These are phyloP conservation scores for Phaeoacremonium minimum DNA, from an alignment of 2,329 filamentous ascomycete genomes.

Conservation along the genomic window DNA sequence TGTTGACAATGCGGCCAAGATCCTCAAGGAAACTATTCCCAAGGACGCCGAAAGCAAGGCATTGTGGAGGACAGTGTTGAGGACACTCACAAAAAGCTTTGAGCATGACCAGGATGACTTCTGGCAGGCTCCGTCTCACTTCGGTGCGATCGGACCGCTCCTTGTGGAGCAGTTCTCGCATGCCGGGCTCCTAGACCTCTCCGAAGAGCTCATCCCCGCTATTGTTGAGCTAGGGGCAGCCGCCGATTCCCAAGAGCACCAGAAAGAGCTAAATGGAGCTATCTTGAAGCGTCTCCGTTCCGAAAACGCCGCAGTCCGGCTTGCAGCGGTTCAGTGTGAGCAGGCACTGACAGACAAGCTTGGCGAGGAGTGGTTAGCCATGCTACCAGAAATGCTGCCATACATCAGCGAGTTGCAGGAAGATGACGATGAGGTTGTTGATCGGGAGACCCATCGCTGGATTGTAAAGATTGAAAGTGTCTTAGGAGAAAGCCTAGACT, in stretches of 20 bases:
- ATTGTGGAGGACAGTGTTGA: constrained; percentile 67
- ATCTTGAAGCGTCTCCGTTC: constrained; percentile 77
- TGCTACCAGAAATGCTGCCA: constrained; percentile 93
- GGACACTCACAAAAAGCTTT: constrained; percentile 71
- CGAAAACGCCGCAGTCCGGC: constrained; percentile 64
- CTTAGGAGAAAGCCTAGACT: constrained; percentile 84
- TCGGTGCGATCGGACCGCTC: constrained; percentile 64
- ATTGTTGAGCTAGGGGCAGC: constrained; percentile 77
- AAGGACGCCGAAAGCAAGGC: constrained; percentile 46
- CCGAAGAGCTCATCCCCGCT: constrained; percentile 61
- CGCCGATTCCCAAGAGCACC: constrained; percentile 81
- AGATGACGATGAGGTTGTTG: constrained; percentile 91
- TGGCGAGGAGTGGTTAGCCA: constrained; percentile 88
- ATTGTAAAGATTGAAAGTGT: constrained; percentile 86
- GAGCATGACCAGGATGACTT: constrained; percentile 91
- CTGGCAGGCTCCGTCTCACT: constrained; percentile 90
- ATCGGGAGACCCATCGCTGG: constrained; percentile 85
- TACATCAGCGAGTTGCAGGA: constrained; percentile 95
- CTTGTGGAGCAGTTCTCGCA: constrained; percentile 63
- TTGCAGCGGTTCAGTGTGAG: constrained; percentile 80
- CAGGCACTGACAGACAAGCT: constrained; percentile 73
- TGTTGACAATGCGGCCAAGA: constrained; percentile 66
- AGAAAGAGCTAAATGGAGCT: constrained; percentile 78
- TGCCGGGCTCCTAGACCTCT: constrained; percentile 36
- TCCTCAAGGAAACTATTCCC: constrained; percentile 45